Conservation (phyloP, 2,329 filamentous ascomycete genomes). For the Fusarium staphyleae region DNA sequence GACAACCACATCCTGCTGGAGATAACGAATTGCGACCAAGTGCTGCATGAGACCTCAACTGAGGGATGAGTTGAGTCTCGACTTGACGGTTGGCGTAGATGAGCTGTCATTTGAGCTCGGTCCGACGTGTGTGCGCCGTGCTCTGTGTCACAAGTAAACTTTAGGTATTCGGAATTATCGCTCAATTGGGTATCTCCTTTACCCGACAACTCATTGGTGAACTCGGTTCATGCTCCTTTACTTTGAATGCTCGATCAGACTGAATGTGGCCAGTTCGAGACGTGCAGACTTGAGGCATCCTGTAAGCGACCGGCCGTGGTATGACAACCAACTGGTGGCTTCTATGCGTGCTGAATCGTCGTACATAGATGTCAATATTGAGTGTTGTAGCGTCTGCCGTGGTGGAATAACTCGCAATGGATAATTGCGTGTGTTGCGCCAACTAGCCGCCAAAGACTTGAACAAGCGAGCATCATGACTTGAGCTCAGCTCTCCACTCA, state of each 20-base stretch:
- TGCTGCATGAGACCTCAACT: too few species aligned
- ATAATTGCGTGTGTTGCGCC: too few species aligned
- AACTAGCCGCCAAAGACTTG: not conserved
- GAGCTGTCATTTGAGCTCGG: not conserved
- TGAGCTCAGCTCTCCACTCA: constrained; percentile 45
- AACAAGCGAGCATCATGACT: constrained; percentile 11
- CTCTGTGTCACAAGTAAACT: constrained; percentile 11
- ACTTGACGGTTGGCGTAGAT: too few species aligned
- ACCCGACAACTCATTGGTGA: not conserved
- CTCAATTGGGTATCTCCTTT: constrained; percentile 17
- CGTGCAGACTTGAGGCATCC: too few species aligned
- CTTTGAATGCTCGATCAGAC: not conserved
- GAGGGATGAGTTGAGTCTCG: too few species aligned
- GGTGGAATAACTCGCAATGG: not conserved
- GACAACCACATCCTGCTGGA: constrained; percentile 5
- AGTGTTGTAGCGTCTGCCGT: not conserved
- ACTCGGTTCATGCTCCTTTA: not conserved
- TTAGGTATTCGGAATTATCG: not conserved
- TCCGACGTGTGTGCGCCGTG: not conserved
- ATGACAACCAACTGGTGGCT: too few species aligned
- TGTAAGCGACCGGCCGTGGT: too few species aligned
- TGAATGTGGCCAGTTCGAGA: not conserved
- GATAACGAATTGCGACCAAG: constrained; percentile 1
- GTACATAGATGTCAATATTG: too few species aligned
- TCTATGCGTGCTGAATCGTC: too few species aligned